Evolutionary conservation across 2,329 filamentous ascomycete species (phyloP), one percentile per base, ranked within the genome.

Genomic region (Ascochyta rabiei): DNA sequence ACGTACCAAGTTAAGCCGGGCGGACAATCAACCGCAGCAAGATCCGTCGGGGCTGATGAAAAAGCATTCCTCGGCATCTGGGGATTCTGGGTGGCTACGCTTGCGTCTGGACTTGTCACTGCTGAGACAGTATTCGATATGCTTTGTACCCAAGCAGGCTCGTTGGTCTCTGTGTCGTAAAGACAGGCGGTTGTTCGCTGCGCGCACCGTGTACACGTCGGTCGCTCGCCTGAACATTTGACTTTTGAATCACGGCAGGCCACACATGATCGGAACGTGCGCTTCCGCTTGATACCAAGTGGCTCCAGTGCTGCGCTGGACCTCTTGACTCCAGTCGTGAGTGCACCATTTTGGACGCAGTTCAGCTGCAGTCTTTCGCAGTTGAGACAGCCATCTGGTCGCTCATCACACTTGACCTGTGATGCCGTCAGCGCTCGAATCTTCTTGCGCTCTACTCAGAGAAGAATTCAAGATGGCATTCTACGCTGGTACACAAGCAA

Each of bases 351-450:
- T 40, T 71, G 69, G 4, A 71, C 64, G 40, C 69, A 71, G 26
- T 60, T 60, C 15, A 71, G 47, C 44, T 70, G 67, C 4, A 71
- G 59, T 40, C 63, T 53, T 37, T 70, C 68, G 52, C 69, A 71
- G 30, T 71, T 71, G 13, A 69, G 61, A 42, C 69, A 71, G 35
- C 67, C 67, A 33, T 68, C 66, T 28, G 66, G 60, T 9, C 69
- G 68, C 44, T 70, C 69, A 52, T 71, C 69, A 50, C 69, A 71
- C 49, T 71, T 71, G 28, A 71, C 69, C 68, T 70, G 23, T 38
- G 21, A 28, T 16, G 10, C 8, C 28, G 53, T 64, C 39, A 64
- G 55, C 18, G 2, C 15, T 15, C 31, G 3, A 12, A 18, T 28
- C 19, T 45, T 26, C 3, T 21, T 8, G 5, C 8, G 28, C 42